Base-by-base conservation (phyloP, 306 rosid genomes). In the Astragalus glycyphyllos region DNA sequence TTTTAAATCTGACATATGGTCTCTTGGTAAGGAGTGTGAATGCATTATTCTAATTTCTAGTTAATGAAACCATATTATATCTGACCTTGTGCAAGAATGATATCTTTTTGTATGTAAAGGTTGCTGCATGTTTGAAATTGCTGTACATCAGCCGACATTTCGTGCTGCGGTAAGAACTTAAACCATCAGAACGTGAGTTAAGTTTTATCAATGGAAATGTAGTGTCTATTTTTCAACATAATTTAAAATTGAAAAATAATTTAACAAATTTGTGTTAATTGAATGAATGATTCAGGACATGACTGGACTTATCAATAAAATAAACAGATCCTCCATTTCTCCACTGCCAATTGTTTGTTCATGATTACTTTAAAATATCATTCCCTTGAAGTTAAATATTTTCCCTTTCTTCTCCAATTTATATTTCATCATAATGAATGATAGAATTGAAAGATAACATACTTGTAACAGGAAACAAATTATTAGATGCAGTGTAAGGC, bases 1-100 rank as follows among this genome's bases (percentile, higher is more conserved):
- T n/a, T n/a, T n/a, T 80, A 92, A 89, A 77, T 92, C 98, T 53
- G 98, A 92, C 54, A 92, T 92, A 73, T 92, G 98, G 98, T 88
- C 98, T 2, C 96, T 92, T 40, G 98, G 98, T 92, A 82, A 82
- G 98, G 68, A 40, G 41, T 44, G 15, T 63, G 57, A 26, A 66
- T 50, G 60, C 73, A 6, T 62, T n/a, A n/a, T 51, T n/a, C n/a
- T n/a, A n/a, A n/a, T 17, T 55, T 67, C 56, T 84, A 61, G 14
- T 76, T 67, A 65, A 48, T 45, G 32, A 76, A 68, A 51, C 45
- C 57, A 13, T n/a, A n/a, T n/a, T 41, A 57, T 66, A 55, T 68
- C 38, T 75, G 71, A 69, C 72, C 17, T 68, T 55, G 44, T 35
- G 53, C 78, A 41, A 64, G 57, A 79, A 60, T 72, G 75, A 76